phyloP scores from a whole-genome alignment of 2,329 filamentous ascomycete genomes.

The Pseudogymnoascus sp. region DNA sequence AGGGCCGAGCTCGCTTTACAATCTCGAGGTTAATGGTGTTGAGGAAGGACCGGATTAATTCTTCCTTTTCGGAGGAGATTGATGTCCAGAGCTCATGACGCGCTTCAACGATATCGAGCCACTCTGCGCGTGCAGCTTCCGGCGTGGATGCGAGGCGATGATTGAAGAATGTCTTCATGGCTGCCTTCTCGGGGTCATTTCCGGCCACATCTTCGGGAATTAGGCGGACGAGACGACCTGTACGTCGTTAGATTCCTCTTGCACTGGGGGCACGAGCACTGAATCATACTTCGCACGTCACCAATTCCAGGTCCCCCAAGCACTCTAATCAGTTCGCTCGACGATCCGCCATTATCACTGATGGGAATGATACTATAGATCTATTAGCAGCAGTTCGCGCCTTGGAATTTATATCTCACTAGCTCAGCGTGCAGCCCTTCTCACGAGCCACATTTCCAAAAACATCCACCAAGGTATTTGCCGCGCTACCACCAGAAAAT shows the following conservation, averaged over 20 bases:
- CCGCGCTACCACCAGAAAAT: slow-evolving; percentile 89
- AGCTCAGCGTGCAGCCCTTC: slow-evolving; percentile 26
- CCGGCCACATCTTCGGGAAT: slow-evolving; percentile 57
- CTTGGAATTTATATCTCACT: slow-evolving; percentile 21
- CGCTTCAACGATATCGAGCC: slow-evolving; percentile 82
- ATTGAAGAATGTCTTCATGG: slow-evolving; percentile 80
- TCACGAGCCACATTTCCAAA: slow-evolving; percentile 51
- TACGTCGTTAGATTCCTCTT: neutral
- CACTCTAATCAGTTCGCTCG: slow-evolving; percentile 85
- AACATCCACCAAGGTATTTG: slow-evolving; percentile 87
- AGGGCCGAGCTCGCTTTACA: slow-evolving; percentile 64
- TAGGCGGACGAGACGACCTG: slow-evolving; percentile 79
- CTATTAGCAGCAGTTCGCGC: slow-evolving; percentile 49
- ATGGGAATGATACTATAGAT: slow-evolving; percentile 71
- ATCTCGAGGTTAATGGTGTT: slow-evolving; percentile 72
- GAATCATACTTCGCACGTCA: slow-evolving; percentile 57
- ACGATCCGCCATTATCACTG: slow-evolving; percentile 90
- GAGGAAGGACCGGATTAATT: slow-evolving; percentile 69
- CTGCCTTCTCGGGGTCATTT: slow-evolving; percentile 55
- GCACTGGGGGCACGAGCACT: neutral
- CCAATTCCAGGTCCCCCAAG: slow-evolving; percentile 87
- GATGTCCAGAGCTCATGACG: slow-evolving; percentile 66
- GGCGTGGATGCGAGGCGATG: slow-evolving; percentile 64
- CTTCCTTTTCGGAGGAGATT: slow-evolving; percentile 63
- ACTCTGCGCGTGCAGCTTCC: slow-evolving; percentile 60